Base-by-base conservation (phyloP, 2,329 filamentous ascomycete genomes). In the Geosmithia flava region DNA sequence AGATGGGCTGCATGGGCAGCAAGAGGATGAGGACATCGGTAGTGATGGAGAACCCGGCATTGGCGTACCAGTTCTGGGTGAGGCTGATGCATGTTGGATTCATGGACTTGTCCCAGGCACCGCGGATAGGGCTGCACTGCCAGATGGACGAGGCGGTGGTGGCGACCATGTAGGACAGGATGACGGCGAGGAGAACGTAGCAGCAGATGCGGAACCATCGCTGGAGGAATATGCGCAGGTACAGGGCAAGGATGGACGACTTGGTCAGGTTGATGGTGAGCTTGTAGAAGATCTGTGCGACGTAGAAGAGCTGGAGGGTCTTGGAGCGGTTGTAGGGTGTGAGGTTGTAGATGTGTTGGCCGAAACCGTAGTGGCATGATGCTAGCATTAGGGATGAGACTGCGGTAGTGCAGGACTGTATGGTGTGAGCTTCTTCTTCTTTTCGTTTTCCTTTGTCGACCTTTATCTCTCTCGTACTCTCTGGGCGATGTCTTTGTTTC, bases 281-380 rank as follows among this genome's bases (percentile, higher is more conserved):
- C 53, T 77, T 77, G 59, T 78, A 78, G 50, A 73, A 70, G 47
- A 72, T 68, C 53, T 77, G 73, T 2, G 70, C 66, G 23, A 72
- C 56, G 51, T 70, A 76, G 56, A 75, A 77, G 19, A 68, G 56
- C 72, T 76, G 39, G 37, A 46, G 29, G 8, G 45, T 20, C 44
- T n/a, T 37, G 16, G 37, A n/a, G 13, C 29, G 13, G 23, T 45
- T 20, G 27, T 45, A 20, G 20, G 20, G 16, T 13, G 20, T 27
- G 4, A 45, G 20, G n/a, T n/a, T 30, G 27, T 20, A 17, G 6
- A 45, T n/a, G 45, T 48, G 47, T 5, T 33, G 47, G 19, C 47
- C 41, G 29, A 44, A 44, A 6, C 29, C 47, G 20, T 43, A 20
- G 39, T 42, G n/a, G 8, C 29, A 37, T 7, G 45, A 61, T 8